Base-by-base conservation (phyloP, 2,329 filamentous ascomycete genomes). In the Incumbomyces delicatus region DNA sequence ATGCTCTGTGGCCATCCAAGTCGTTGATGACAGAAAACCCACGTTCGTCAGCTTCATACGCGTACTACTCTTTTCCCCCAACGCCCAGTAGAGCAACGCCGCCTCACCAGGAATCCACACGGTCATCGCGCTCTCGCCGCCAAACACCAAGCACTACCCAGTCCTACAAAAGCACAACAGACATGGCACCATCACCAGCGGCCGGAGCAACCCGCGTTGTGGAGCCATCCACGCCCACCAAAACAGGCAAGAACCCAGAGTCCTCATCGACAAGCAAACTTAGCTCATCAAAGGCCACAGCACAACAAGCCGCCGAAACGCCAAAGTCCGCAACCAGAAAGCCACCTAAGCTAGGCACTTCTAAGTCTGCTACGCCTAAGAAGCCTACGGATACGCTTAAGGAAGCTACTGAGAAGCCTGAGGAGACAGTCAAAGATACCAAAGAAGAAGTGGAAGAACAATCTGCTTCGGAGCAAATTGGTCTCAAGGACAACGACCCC, bases 391-490 rank as follows among this genome's bases (percentile, higher is more conserved):
- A 54, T 12, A 44, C 55, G 6, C 22, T 43, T 22, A 51, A 53
- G 20, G 39, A 44, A 18, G 41, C 44, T 12, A 34, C 44, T 18
- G 47, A 53, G 31, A 53, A 53, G 40, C 39, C 48, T 22, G 50
- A 54, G 32, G 55, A 57, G 17, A 32, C 41, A n/a, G 48, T 48
- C 17, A 27, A 44, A 14, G 29, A 32, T 41, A 30, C 33, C 17
- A 45, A 57, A 17, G 67, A 68, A 47, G 49, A 51, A 13, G 52
- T 61, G 17, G 61, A 63, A 13, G 63, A 62, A 20, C 59, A 60
- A 4, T 40, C 35, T 12, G 20, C 14, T 12, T 46, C 51, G 75
- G 8, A 74, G 34, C 3, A 49, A 61, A 2, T 75, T 66, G 60
- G 64, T 14, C 63, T 72, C 35, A 59, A 57, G 17, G 49, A 57